Evolutionary conservation across 768 basidiomycete genomes (phyloP).

Genomic region (Nidularia pulvinata): DNA sequence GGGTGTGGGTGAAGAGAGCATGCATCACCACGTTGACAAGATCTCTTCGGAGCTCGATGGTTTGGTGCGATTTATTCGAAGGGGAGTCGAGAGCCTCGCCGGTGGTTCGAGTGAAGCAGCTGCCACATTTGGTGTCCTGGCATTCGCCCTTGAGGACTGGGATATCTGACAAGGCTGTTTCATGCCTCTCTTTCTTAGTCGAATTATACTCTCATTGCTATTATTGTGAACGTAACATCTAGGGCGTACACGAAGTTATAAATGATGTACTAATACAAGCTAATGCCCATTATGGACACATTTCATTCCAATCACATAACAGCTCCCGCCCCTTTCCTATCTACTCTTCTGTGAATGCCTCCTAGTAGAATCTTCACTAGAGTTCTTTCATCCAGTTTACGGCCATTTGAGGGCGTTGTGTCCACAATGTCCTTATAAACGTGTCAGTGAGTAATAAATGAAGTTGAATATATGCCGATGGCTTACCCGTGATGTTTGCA

Average conservation of each 20-base stretch:
- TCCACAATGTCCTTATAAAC: slow-evolving; percentile 64
- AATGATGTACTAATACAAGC: not conserved
- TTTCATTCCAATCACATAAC: not conserved
- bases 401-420: slow-evolving; percentile 52
- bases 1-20: slow-evolving; percentile 41
- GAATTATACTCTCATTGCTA: too few relatives aligned
- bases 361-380: slow-evolving; percentile 67
- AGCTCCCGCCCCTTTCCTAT: slow-evolving; percentile 1
- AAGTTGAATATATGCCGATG: not conserved
- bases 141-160: slow-evolving; percentile 83
- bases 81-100: slow-evolving; percentile 71
- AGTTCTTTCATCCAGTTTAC: slow-evolving; percentile 37
- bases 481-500: slow-evolving; percentile 19
- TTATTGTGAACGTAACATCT: too few relatives aligned
- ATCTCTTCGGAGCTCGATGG: slow-evolving; percentile 72
- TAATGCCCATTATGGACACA: not conserved
- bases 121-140: slow-evolving; percentile 66
- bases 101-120: slow-evolving; percentile 60
- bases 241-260: too few relatives aligned
- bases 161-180: slow-evolving; percentile 35
- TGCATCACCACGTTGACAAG: slow-evolving; percentile 54
- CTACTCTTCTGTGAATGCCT: slow-evolving; percentile 54
- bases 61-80: slow-evolving; percentile 65
- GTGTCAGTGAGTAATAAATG: not conserved
- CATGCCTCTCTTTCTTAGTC: too few relatives aligned